phyloP scores from a whole-genome alignment of 768 basidiomycete genomes.

The Pulveroboletus ravenelii region DNA sequence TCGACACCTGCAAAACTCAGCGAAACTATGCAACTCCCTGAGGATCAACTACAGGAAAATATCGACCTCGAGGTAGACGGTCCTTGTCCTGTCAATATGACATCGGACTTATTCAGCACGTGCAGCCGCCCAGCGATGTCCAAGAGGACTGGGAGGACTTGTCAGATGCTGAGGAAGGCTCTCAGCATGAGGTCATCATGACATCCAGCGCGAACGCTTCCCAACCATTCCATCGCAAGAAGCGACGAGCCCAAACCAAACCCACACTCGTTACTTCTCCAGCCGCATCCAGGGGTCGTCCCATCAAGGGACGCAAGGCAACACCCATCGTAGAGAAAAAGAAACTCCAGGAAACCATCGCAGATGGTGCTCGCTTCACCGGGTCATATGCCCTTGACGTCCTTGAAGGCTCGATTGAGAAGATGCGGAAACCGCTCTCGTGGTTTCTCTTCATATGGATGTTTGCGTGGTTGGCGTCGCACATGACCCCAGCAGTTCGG shows the following conservation, averaged over 20 bases:
- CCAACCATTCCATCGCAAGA: conserved; percentile 20
- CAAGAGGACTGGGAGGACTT: conserved; percentile 36
- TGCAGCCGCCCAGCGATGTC: conserved; percentile 1
- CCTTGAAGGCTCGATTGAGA: conserved; percentile 40
- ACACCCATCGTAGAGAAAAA: conserved; percentile 26
- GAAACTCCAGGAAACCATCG: conserved; percentile 19
- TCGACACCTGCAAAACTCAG: too few relatives aligned
- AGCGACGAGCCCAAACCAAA: conserved; percentile 25
- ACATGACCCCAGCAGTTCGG: conserved; percentile 41
- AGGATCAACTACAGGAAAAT: neutral
- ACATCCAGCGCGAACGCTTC: conserved; percentile 5
- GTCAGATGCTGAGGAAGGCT: conserved; percentile 14
- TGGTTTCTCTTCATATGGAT: conserved; percentile 49
- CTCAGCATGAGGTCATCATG: conserved; percentile 5
- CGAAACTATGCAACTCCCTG: conserved; percentile 13
- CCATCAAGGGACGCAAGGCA: conserved; percentile 26
- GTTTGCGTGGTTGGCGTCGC: conserved; percentile 41
- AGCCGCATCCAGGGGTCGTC: conserved; percentile 15
- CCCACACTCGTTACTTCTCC: conserved; percentile 19
- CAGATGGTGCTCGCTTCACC: conserved; percentile 25
- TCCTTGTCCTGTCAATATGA: neutral
- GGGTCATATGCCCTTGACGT: conserved; percentile 46
- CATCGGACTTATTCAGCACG: neutral
- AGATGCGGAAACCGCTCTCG: conserved; percentile 54
- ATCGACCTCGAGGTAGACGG: conserved; percentile 7